Conservation (phyloP, 768 basidiomycete genomes). For the Collybia mongolica region DNA sequence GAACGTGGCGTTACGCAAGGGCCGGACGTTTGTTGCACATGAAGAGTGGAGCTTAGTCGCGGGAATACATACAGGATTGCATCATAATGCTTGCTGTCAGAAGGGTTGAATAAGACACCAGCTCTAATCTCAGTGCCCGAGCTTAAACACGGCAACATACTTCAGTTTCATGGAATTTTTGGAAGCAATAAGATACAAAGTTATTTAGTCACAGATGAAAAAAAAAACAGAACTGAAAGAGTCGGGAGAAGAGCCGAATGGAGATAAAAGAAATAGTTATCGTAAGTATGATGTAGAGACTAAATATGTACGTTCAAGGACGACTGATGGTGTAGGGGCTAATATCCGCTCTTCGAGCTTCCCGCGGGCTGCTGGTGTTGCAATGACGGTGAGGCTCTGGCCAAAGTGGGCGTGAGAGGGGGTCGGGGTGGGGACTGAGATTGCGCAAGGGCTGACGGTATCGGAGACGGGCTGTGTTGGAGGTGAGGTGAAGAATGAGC, state of each 20-base stretch:
- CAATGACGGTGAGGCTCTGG: slow-evolving; percentile 52
- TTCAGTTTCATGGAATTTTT: too few species aligned
- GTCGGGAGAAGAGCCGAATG: background rate
- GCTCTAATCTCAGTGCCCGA: too few species aligned
- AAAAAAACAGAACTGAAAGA: background rate
- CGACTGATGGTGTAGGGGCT: slow-evolving; percentile 15
- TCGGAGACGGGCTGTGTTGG: slow-evolving; percentile 46
- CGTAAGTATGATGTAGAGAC: background rate
- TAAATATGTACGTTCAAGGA: background rate
- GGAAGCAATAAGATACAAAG: too few species aligned
- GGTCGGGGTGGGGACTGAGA: slow-evolving; percentile 51
- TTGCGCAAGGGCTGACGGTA: slow-evolving; percentile 38
- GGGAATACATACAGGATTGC: too few species aligned
- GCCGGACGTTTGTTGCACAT: too few species aligned
- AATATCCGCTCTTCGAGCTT: slow-evolving; percentile 54
- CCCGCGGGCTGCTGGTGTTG: slow-evolving; percentile 55
- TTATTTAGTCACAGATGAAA: too few species aligned
- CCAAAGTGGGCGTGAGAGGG: slow-evolving; percentile 49
- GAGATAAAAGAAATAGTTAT: slow-evolving; percentile 1
- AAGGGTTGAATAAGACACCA: too few species aligned
- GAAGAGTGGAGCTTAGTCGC: too few species aligned
- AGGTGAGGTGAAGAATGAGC: slow-evolving; percentile 47
- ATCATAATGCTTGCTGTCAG: too few species aligned
- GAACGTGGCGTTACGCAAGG: too few species aligned
- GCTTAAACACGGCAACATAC: too few species aligned